Conservation (phyloP, 2,329 filamentous ascomycete species). For the Clarireedia homoeocarpa region DNA sequence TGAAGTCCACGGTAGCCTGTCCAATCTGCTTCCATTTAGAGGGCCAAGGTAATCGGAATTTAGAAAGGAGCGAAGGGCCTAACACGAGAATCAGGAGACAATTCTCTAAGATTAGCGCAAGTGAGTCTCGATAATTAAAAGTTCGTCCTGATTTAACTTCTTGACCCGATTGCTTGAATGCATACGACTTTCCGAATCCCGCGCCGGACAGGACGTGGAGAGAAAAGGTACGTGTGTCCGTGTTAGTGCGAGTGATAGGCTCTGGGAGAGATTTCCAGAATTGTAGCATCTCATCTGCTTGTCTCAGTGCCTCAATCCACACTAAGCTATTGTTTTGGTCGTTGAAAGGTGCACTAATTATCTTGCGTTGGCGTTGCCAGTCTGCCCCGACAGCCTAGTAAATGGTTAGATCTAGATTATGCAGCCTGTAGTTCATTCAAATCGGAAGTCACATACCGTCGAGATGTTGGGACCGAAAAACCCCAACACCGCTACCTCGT, state of each 20-base stretch:
- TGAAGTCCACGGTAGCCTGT: neutral
- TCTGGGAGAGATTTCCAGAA: neutral
- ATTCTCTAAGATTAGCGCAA: neutral
- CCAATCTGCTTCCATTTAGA: neutral
- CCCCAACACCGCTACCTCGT: neutral
- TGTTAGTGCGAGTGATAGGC: neutral
- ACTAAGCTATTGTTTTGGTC: neutral
- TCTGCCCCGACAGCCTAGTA: neutral
- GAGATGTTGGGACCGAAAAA: neutral
- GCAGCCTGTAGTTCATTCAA: neutral
- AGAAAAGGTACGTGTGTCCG: neutral
- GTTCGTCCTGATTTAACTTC: neutral
- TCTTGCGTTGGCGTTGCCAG: conserved; percentile 4
- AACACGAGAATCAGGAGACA: neutral
- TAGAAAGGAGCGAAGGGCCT: neutral
- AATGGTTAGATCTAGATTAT: neutral
- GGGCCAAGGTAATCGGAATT: neutral
- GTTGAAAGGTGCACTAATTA: neutral
- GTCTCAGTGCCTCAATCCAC: neutral
- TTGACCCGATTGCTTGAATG: neutral
- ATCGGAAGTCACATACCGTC: neutral
- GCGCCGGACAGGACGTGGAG: neutral
- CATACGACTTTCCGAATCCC: conserved; percentile 1
- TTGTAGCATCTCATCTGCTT: conserved; percentile 3
- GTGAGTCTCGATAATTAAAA: neutral